Conservation (phyloP, 2,329 filamentous ascomycete genomes). For the Exophiala xenobiotica region DNA sequence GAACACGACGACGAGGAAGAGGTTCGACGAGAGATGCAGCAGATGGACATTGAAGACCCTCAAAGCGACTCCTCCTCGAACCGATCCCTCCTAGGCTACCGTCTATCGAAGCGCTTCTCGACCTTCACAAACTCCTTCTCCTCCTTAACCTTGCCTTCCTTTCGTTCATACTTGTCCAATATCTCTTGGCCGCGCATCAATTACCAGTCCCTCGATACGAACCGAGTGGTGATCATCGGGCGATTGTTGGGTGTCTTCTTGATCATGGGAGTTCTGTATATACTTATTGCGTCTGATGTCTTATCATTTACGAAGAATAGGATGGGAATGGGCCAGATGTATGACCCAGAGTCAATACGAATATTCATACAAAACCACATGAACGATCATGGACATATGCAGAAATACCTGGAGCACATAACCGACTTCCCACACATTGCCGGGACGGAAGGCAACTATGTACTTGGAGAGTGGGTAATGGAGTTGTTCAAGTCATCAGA, state of each 20-base stretch:
- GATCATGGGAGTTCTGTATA: slow-evolving; percentile 74
- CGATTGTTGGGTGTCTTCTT: slow-evolving; percentile 73
- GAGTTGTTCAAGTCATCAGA: slow-evolving; percentile 69
- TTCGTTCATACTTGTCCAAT: slow-evolving; percentile 46
- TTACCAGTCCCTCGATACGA: slow-evolving; percentile 44
- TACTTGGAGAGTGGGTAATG: slow-evolving; percentile 79
- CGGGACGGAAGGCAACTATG: slow-evolving; percentile 90
- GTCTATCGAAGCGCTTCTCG: slow-evolving; percentile 58
- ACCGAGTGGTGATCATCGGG: slow-evolving; percentile 66
- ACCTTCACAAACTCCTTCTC: slow-evolving; percentile 59
- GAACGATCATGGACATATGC: slow-evolving; percentile 63
- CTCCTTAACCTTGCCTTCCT: slow-evolving; percentile 51
- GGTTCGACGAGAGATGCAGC: slow-evolving; percentile 78
- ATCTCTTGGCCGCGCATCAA: slow-evolving; percentile 39
- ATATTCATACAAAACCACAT: slow-evolving; percentile 71
- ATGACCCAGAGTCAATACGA: slow-evolving; percentile 79
- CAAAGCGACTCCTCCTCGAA: slow-evolving; percentile 34
- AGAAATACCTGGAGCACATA: slow-evolving; percentile 72
- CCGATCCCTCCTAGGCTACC: slow-evolving; percentile 46
- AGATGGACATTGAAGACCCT: slow-evolving; percentile 82
- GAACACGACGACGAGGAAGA: slow-evolving; percentile 59
- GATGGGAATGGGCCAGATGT: slow-evolving; percentile 66
- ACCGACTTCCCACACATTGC: slow-evolving; percentile 86
- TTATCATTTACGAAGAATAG: slow-evolving; percentile 65
- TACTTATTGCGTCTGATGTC: slow-evolving; percentile 81